Evolutionary conservation across 148 eudicot genomes (phyloP).

Genomic region (Chenopodium album): DNA sequence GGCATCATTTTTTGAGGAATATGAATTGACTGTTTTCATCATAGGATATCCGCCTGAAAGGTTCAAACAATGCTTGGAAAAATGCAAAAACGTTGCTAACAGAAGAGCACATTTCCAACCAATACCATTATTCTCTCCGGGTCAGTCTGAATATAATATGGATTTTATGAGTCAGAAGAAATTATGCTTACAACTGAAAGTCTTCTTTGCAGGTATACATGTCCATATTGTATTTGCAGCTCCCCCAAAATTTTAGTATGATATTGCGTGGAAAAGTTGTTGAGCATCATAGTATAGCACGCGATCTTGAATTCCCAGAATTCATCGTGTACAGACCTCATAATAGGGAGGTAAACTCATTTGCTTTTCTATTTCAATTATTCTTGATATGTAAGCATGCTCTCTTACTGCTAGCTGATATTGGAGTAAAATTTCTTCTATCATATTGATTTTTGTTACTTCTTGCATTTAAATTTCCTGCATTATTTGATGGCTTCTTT

Average conservation of each 20-base stretch:
- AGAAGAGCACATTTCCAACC: conserved; percentile 70
- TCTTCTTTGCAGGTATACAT: conserved; percentile 61
- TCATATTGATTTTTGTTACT: neutral
- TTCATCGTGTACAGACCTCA: conserved; percentile 83
- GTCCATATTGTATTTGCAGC: conserved; percentile 74
- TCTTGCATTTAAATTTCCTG: neutral
- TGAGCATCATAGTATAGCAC: conserved; percentile 64
- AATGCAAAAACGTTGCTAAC: conserved; percentile 24
- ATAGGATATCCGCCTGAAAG: conserved; percentile 68
- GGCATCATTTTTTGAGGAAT: neutral
- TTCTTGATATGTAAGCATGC: neutral
- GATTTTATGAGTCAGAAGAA: neutral
- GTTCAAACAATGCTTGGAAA: conserved; percentile 23
- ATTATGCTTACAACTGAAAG: neutral
- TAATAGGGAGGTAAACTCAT: conserved; percentile 50
- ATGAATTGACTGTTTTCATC: conserved; percentile 19
- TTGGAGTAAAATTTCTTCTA: neutral
- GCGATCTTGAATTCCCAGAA: conserved; percentile 70
- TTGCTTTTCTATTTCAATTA: conserved; percentile 1
- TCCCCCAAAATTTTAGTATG: conserved; percentile 62
- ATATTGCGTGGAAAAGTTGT: conserved; percentile 72
- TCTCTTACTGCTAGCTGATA: neutral
- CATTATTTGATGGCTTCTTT: neutral
- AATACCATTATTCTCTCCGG: conserved; percentile 70
- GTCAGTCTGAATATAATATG: conserved; percentile 48